Percentiles rank a stretch among this genome's conserved stretches.
Conservation (phyloP, 1,284 basidiomycete species). For the Entoloma clypeatum region DNA sequence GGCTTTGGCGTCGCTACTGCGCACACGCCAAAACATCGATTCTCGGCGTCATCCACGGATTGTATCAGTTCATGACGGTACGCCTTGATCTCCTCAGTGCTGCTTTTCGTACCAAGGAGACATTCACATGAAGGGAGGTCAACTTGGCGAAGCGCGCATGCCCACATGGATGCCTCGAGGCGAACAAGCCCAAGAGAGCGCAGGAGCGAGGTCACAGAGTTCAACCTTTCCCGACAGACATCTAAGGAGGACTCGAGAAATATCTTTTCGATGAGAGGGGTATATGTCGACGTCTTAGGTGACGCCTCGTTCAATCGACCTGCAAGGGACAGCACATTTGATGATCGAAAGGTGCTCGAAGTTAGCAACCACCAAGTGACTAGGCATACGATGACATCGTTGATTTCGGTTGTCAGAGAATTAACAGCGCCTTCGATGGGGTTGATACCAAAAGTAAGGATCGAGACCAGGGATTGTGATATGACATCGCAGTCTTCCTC, state of each 20-base stretch:
- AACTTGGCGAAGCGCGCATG: conserved; percentile 44
- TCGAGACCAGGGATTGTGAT: conserved; percentile 1
- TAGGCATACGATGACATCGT: conserved; percentile 15
- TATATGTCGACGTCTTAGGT: conserved; percentile 19
- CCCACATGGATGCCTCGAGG: conserved; percentile 53
- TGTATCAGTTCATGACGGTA: conserved; percentile 42
- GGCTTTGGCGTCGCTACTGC: not conserved
- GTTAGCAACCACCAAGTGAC: conserved; percentile 19
- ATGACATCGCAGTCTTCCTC: conserved; percentile 1
- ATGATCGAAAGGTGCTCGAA: conserved; percentile 1
- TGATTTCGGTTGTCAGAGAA: not conserved
- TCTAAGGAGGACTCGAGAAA: conserved; percentile 16
- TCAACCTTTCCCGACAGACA: conserved; percentile 22
- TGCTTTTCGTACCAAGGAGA: conserved; percentile 16
- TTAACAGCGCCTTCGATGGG: not conserved
- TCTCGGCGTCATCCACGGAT: conserved; percentile 47
- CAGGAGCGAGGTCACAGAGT: conserved; percentile 33
- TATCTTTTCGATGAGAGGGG: conserved; percentile 18
- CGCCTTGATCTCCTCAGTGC: conserved; percentile 24
- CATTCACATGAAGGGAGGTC: conserved; percentile 32
- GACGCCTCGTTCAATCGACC: conserved; percentile 6
- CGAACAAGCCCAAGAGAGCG: conserved; percentile 31
- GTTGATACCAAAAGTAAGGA: not conserved
- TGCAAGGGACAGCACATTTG: conserved; percentile 10
- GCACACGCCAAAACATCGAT: conserved; percentile 34